Base-by-base conservation (phyloP, 768 basidiomycete species). In the Boletus rex-veris region DNA sequence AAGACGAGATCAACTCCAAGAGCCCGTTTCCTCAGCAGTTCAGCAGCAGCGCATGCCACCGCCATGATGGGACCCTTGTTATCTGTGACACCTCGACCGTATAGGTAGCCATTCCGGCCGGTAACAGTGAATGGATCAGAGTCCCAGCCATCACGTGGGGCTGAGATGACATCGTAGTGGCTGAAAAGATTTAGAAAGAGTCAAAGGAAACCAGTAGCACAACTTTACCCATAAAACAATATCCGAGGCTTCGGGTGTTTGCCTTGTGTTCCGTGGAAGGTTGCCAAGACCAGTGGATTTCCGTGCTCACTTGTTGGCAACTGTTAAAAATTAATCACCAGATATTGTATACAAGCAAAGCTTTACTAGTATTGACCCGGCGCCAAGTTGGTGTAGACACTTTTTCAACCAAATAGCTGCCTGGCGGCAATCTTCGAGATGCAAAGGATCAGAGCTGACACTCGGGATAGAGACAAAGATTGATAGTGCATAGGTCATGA, bases 41-140 rank as follows among this genome's bases (percentile, higher is more conserved):
- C 83, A 0, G 93, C 90, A 11, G 87, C 92, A 1, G 97, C 97
- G 59, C 85, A 91, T 0, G 96, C 97, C 15, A 86, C 80, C 1
- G 95, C 93, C 55, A 98, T 79, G 43, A 97, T 86, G 0, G 97
- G 97, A 0, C 96, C 97, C 66, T 99, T 98, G 75, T 99, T 86
- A 62, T 99, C 97, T 2, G 91, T 89, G 2, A 90, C 88, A 4
- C 97, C 92, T 42, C 90, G 84, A 19, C 95, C 96, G 62, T 93
- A 94, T 0, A 95, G 74, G 64, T 90, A 94, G 0, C 93, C 94
- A 61, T 98, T 93, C 11, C 84, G 80, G 3, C 93, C 93, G 0
- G 80, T 80, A 57, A 98, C 72, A 7, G 73, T 76, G 73, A 92
- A 99, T 0, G 97, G 96, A 54, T 92, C 85, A 2, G 87, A 85